Conservation (phyloP, 2,329 filamentous ascomycete species). For the Trichoderma citrinoviride region DNA sequence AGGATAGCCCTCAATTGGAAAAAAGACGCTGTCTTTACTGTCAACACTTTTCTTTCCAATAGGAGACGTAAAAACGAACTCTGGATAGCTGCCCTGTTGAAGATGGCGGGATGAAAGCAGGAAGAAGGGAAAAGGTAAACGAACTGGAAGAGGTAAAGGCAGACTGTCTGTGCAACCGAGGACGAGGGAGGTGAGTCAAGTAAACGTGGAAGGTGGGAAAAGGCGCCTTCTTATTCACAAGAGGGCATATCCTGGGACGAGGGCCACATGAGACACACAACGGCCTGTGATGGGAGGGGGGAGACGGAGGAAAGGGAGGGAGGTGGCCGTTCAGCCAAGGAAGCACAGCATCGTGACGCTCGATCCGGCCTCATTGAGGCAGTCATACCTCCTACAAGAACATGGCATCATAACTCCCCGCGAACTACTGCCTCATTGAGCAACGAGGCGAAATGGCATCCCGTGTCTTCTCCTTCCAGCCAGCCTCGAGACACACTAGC, state of each 20-base stretch:
- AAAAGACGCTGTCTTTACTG: neutral
- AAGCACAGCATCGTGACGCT: neutral
- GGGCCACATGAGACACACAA: neutral
- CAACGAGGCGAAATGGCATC: neutral
- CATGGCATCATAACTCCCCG: neutral
- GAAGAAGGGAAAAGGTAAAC: neutral
- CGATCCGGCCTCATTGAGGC: neutral
- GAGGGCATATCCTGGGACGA: neutral
- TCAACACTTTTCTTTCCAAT: neutral
- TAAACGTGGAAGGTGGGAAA: neutral
- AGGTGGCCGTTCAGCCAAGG: neutral
- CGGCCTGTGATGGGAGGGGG: neutral
- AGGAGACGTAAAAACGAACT: neutral
- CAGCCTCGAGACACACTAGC: slow-evolving; percentile 1
- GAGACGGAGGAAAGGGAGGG: neutral
- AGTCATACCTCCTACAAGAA: neutral
- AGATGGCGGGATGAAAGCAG: neutral
- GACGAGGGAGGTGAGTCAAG: neutral
- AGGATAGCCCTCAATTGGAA: slow-evolving; percentile 24
- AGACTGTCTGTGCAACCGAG: neutral
- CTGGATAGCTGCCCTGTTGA: neutral
- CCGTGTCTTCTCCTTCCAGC: neutral
- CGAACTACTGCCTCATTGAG: neutral
- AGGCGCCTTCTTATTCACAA: slow-evolving; percentile 8
- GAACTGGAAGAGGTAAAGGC: neutral